Conservation (phyloP, 805 yeast genomes). For the Tetrapisispora namnaoensis region DNA sequence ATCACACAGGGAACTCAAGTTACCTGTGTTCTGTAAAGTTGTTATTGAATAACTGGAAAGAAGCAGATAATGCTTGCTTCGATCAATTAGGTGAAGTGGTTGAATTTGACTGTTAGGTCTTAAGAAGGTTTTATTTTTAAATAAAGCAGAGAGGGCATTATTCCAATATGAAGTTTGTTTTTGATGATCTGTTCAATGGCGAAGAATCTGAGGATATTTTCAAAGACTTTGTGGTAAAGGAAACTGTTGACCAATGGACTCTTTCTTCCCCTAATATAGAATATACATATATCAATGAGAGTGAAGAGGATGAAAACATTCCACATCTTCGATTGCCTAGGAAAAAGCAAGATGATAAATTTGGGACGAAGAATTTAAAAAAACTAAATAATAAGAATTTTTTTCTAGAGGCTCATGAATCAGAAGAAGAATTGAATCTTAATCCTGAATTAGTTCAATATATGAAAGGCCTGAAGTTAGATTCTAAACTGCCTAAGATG, state of each 20-base stretch:
- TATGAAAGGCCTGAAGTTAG: not conserved
- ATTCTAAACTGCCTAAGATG: conserved; percentile 1
- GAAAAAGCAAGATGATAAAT: not conserved
- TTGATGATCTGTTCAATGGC: conserved; percentile 3
- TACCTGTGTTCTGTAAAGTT: too few relatives aligned
- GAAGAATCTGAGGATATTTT: not conserved
- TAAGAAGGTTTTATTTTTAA: not conserved
- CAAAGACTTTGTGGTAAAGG: not conserved
- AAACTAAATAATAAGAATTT: not conserved
- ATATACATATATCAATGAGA: conserved; percentile 5
- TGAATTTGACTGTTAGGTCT: not conserved
- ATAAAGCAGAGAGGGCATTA: too few relatives aligned
- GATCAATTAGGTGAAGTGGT: not conserved
- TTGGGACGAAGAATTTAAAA: too few relatives aligned
- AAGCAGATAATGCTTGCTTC: too few relatives aligned
- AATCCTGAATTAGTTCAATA: not conserved
- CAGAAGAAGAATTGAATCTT: not conserved
- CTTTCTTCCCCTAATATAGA: not conserved
- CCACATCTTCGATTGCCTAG: conserved; percentile 3
- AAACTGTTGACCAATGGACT: not conserved
- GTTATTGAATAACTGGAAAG: too few relatives aligned
- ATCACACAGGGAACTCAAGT: too few relatives aligned
- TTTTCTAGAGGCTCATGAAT: not conserved
- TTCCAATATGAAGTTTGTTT: conserved; percentile 1
- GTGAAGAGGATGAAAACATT: conserved; percentile 3